Base-by-base conservation (phyloP, 2,329 filamentous ascomycete genomes). In the Fusarium incarnatum region DNA sequence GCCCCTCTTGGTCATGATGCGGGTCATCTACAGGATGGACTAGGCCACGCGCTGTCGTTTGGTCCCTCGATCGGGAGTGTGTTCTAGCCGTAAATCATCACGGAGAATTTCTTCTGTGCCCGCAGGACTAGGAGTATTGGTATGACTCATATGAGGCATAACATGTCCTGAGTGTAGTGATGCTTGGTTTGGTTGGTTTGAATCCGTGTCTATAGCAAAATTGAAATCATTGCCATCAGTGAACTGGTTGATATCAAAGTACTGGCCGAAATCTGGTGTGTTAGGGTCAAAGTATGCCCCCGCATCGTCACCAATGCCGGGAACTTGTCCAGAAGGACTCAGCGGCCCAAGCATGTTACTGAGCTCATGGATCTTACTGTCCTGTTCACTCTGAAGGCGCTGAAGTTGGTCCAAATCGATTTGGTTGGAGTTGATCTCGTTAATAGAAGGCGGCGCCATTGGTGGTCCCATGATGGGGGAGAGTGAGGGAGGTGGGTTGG, bases 391-490 rank as follows among this genome's bases (percentile, higher is more conserved):
- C 76, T 97, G 93, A 74, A 97, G 84, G 45, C 90, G 91, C 68
- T 93, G 89, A 4, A 98, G 85, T 30, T 92, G 87, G 54, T 96
- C 92, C 28, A 98, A 87, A 67, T 97, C 92, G 16, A 91, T 85
- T 66, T 91, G 87, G 7, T 91, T 94, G 64, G 87, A 87, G 47
- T 85, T 87, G 67, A 96, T 87, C 41, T 90, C 86, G 53, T 87
- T 84, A 22, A 93, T 81, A 1, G 87, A 86, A 3, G 86, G 84
- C 6, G 81, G 80, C 2, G 79, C 78, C 68, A 85, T 79, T 9
- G 78, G 75, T 6, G 82, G 76, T 25, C 81, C 79, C 64, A 89
- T 80, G 56, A 84, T 82, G 0, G 87, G 84, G 3, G 87, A 86
- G n/a, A 86, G 77, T 5, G 83, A 83, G 10, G 79, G 74, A 71